A percentile compares a stretch with the other conserved stretches of the same genome.
Conservation (phyloP, 2,329 filamentous ascomycete genomes). For the Paecilomyces dactylethromorphus region DNA sequence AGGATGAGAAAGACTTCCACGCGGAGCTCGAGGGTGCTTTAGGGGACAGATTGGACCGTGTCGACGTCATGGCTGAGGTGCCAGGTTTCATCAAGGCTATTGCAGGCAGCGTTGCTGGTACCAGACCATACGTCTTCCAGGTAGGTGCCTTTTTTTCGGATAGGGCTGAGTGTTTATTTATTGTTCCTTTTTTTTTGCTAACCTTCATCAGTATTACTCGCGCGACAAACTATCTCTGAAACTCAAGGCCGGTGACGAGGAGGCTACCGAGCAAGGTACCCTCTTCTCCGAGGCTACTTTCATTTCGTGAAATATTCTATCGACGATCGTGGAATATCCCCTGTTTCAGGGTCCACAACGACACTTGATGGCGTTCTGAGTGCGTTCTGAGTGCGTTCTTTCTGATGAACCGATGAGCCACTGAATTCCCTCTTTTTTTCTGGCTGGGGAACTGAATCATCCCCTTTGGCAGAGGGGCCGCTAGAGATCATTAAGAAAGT, state of each 20-base stretch:
- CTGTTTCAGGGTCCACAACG: conserved; percentile 12
- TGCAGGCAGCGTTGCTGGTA: conserved; percentile 79
- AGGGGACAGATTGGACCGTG: conserved; percentile 65
- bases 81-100: conserved; percentile 94
- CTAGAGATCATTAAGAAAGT: background rate
- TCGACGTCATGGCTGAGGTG: conserved; percentile 96
- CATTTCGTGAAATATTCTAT: conserved; percentile 56
- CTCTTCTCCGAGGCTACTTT: conserved; percentile 94
- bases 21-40: conserved; percentile 65
- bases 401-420: conserved; percentile 1
- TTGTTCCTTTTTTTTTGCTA: conserved; percentile 11
- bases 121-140: conserved; percentile 97
- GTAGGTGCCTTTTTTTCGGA: conserved; percentile 40
- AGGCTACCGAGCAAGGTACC: conserved; percentile 68
- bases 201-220: conserved; percentile 59
- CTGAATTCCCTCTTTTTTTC: background rate
- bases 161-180: too few relatives aligned
- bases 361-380: conserved; percentile 18
- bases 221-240: conserved; percentile 63
- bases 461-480: background rate
- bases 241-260: conserved; percentile 75
- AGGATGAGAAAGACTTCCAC: conserved; percentile 66
- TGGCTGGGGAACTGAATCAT: background rate
- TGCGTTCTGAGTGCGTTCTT: conserved; percentile 14
- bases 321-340: conserved; percentile 19